phyloP scores from a whole-genome alignment of 1,284 basidiomycete genomes.

The Tetrapyrgos nigripes region DNA sequence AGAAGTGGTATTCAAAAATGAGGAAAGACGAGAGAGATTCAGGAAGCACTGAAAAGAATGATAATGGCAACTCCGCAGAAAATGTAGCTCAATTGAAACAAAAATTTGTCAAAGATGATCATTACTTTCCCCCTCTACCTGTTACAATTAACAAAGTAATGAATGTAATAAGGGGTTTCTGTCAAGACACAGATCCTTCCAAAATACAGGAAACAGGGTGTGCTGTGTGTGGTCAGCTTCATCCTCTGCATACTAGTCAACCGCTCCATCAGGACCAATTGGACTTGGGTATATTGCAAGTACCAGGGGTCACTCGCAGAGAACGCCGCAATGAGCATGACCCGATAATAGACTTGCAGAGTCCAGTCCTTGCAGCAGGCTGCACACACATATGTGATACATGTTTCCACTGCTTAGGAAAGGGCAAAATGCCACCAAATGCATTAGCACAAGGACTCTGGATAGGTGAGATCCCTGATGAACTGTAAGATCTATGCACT shows the following conservation, averaged over 20 bases:
- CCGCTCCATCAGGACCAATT: background rate
- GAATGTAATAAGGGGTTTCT: no score
- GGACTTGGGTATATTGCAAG: background rate
- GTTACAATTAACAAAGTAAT: no score
- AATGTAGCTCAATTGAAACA: no score
- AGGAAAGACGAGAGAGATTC: no score
- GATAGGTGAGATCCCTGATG: constrained; percentile 42
- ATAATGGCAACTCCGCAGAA: no score
- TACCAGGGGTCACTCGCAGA: background rate
- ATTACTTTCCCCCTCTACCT: no score
- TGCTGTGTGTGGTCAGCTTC: background rate
- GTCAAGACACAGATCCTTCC: no score
- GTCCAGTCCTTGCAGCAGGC: constrained; percentile 23
- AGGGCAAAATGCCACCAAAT: constrained; percentile 28
- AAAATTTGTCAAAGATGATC: no score
- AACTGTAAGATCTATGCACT: no score
- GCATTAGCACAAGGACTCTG: constrained; percentile 44
- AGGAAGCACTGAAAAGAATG: no score
- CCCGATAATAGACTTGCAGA: background rate
- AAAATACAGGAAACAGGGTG: background rate
- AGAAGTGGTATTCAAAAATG: background rate
- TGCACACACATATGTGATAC: constrained; percentile 22
- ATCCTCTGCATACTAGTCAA: background rate
- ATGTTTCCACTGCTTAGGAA: constrained; percentile 20
- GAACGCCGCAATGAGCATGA: background rate